Percentiles rank a stretch among this genome's conserved stretches.
These are phyloP conservation scores for Talaromyces sp. DNA, from an alignment of 2,329 filamentous ascomycete genomes.

Conservation along the genomic window DNA sequence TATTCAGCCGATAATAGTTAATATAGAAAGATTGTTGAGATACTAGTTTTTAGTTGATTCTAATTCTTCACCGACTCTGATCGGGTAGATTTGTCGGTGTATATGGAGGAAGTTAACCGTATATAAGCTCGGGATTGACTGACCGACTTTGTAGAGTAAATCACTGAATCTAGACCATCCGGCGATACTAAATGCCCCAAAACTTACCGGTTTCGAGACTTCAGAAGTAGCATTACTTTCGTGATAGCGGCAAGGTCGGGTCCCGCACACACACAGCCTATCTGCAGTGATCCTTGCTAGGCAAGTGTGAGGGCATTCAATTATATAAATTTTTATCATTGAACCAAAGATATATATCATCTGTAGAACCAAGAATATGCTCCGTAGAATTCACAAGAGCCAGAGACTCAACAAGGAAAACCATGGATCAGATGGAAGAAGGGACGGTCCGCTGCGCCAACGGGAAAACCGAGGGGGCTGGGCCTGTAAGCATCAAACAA, in stretches of 20 bases:
- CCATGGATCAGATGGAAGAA: not conserved
- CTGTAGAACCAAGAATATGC: not conserved
- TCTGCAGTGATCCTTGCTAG: slow-evolving; percentile 24
- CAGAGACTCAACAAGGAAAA: not conserved
- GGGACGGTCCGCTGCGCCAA: slow-evolving; percentile 10
- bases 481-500: not conserved
- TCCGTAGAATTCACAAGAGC: no score
- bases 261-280: slow-evolving; percentile 21
- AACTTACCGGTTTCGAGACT: not conserved
- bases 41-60: not conserved
- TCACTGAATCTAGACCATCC: slow-evolving; percentile 1
- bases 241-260: slow-evolving; percentile 6
- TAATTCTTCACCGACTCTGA: not conserved
- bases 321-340: no score
- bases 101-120: not conserved
- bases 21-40: not conserved
- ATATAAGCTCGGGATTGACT: not conserved
- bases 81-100: not conserved
- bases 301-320: not conserved
- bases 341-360: no score
- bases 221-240: not conserved
- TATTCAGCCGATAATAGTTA: not conserved
- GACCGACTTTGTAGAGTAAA: not conserved
- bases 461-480: slow-evolving; percentile 11
- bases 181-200: not conserved